Base-by-base conservation (phyloP, 331 rosid genomes). In the Acacia concinna region DNA sequence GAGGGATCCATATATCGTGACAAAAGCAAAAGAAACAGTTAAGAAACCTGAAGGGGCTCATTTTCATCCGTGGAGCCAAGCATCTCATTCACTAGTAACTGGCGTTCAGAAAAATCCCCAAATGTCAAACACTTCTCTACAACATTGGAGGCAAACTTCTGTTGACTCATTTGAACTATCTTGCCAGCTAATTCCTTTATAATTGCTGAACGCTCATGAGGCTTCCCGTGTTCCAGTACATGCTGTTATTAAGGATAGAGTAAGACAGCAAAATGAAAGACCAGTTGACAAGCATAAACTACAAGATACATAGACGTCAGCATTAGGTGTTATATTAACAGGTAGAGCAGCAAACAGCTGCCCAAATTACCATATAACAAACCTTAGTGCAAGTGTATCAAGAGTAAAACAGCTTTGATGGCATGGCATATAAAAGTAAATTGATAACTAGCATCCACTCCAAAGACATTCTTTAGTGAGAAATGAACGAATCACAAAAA, bases 111-210 rank as follows among this genome's bases (percentile, higher is more conserved):
- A 32, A 94, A 98, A 80, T 97, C 97, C 0, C 99, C 92, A 81
- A 93, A 96, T 82, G 97, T 86, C 87, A 96, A 78, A 82, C 99
- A 96, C 79, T 96, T 96, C 89, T 96, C 99, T 52, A 90, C 97
- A 59, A 96, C 99, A 75, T 94, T 91, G 21, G 98, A 94, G 56
- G 98, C 98, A 88, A 93, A 93, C 90, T 93, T 93, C 86, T 95
- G 98, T 70, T 96, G 99, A 73, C 98, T 93, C 99, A 96, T 96
- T 83, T 89, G 94, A 74, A 96, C 99, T 79, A 96, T 91, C 75
- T 71, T 90, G 72, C 97, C 99, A 0, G 99, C 97, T 82, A 96
- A 89, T 80, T 96, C 99, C 81, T 91, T 93, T 35, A 96, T 96
- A 52, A 96, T 96, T 74, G 92, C 81, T 2, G 99, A 90, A 23